A percentile compares a stretch with the other conserved stretches of the same genome.
Evolutionary conservation across 371 early-diverging fungal species (phyloP).

Genomic region (Rhizopus arrhizus): DNA sequence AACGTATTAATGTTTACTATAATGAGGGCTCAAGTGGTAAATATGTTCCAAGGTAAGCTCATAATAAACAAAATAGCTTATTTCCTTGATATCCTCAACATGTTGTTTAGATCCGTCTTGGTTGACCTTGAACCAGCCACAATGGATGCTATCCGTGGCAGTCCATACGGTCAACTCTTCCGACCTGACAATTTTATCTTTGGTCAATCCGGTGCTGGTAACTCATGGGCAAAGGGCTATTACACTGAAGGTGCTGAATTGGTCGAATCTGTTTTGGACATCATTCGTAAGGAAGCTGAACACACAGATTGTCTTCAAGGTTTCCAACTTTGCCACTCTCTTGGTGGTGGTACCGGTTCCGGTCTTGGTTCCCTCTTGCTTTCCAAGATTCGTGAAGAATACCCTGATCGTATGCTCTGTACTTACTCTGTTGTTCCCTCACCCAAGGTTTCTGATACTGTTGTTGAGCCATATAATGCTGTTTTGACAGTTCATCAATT

Average conservation of each 20-base stretch:
- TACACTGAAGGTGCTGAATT: constrained; percentile 94
- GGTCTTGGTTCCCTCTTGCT: constrained; percentile 87
- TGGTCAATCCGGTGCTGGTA: constrained; percentile 91
- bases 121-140: constrained; percentile 99
- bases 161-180: constrained; percentile 72
- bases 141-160: constrained; percentile 90
- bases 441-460: constrained; percentile 88
- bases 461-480: constrained; percentile 94
- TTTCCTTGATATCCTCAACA: background rate
- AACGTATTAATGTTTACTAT: constrained; percentile 97
- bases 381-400: constrained; percentile 91
- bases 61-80: background rate
- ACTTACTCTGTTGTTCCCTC: constrained; percentile 95
- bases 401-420: constrained; percentile 90
- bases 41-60: constrained; percentile 76
- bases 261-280: constrained; percentile 80
- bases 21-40: constrained; percentile 87
- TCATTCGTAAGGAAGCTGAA: constrained; percentile 86
- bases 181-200: constrained; percentile 88
- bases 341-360: constrained; percentile 91
- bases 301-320: constrained; percentile 86
- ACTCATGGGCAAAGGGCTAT: constrained; percentile 93
- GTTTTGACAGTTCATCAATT: constrained; percentile 85
- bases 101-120: constrained; percentile 79
- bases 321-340: constrained; percentile 86